These are phyloP conservation scores for Kwoniella dendrophila DNA, from an alignment of 768 basidiomycete genomes.

Conservation along the genomic window DNA sequence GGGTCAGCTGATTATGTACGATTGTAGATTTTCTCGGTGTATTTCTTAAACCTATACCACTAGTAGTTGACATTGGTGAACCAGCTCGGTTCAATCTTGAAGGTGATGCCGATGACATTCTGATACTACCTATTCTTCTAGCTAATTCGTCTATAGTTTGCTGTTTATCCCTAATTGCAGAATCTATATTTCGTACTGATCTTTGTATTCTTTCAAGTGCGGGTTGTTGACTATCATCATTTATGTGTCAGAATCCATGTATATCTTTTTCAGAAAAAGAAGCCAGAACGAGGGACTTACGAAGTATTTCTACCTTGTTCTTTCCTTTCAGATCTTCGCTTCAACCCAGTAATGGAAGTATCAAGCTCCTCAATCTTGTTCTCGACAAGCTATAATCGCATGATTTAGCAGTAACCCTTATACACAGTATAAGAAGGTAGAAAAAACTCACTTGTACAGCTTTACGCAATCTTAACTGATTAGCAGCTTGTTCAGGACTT, in stretches of 20 bases:
- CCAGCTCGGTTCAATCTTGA: conserved; percentile 2
- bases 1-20: background rate
- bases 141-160: conserved; percentile 56
- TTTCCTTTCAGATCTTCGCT: conserved; percentile 68
- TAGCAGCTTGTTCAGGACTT: conserved; percentile 85
- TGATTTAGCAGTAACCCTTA: background rate
- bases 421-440: background rate
- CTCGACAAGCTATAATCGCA: conserved; percentile 62
- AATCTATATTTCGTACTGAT: conserved; percentile 74
- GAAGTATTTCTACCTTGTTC: conserved; percentile 62
- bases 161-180: conserved; percentile 46
- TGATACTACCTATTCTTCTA: conserved; percentile 40
- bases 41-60: too few relatives aligned
- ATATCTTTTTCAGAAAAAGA: background rate
- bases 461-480: conserved; percentile 73
- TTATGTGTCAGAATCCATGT: background rate
- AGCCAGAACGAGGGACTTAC: background rate
- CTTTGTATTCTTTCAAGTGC: background rate
- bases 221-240: conserved; percentile 16
- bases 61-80: conserved; percentile 6
- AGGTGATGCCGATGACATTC: conserved; percentile 1
- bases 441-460: conserved; percentile 65
- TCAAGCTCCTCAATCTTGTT: conserved; percentile 80
- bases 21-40: conserved; percentile 7
- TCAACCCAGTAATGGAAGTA: conserved; percentile 68